Conservation (phyloP, 768 basidiomycete genomes). For the Tylopilus sp. region DNA sequence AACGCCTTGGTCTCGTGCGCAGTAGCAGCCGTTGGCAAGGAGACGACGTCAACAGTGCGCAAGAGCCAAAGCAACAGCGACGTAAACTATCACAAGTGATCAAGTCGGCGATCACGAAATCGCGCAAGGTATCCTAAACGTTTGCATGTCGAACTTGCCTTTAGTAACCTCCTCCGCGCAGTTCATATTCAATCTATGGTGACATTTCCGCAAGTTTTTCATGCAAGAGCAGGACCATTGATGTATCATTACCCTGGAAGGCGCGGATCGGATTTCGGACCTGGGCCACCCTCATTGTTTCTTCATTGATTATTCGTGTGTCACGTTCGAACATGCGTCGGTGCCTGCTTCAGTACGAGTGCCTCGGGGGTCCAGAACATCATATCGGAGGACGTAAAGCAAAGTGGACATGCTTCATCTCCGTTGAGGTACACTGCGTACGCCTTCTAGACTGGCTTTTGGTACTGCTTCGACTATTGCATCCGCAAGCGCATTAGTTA, state of each 20-base stretch:
- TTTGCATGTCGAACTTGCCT: slow-evolving; percentile 15
- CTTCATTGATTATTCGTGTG: slow-evolving; percentile 24
- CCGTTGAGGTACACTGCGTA: slow-evolving; percentile 4
- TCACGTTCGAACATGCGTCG: slow-evolving; percentile 8
- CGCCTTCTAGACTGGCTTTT: slow-evolving; percentile 11
- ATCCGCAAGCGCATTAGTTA: slow-evolving; percentile 21
- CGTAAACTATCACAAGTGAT: slow-evolving; percentile 18
- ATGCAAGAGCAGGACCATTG: neutral
- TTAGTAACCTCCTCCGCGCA: slow-evolving; percentile 18
- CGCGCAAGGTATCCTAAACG: slow-evolving; percentile 21
- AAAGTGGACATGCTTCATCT: slow-evolving; percentile 6
- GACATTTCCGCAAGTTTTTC: slow-evolving; percentile 4
- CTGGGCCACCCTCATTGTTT: slow-evolving; percentile 9
- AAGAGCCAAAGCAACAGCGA: slow-evolving; percentile 7
- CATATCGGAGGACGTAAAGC: slow-evolving; percentile 5
- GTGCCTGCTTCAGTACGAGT: slow-evolving; percentile 6
- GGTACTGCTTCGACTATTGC: slow-evolving; percentile 21
- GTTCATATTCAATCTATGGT: slow-evolving; percentile 24
- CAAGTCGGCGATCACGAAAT: slow-evolving; percentile 19
- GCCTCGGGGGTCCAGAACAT: slow-evolving; percentile 7
- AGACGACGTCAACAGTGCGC: slow-evolving; percentile 3
- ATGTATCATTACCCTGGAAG: slow-evolving; percentile 2
- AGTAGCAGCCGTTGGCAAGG: neutral
- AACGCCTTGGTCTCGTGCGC: slow-evolving; percentile 5
- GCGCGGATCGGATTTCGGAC: slow-evolving; percentile 3